Percentiles rank a stretch among this genome's conserved stretches.
These are phyloP conservation scores for Xylariaceae sp. DNA, from an alignment of 2,329 filamentous ascomycete species.

Conservation along the genomic window DNA sequence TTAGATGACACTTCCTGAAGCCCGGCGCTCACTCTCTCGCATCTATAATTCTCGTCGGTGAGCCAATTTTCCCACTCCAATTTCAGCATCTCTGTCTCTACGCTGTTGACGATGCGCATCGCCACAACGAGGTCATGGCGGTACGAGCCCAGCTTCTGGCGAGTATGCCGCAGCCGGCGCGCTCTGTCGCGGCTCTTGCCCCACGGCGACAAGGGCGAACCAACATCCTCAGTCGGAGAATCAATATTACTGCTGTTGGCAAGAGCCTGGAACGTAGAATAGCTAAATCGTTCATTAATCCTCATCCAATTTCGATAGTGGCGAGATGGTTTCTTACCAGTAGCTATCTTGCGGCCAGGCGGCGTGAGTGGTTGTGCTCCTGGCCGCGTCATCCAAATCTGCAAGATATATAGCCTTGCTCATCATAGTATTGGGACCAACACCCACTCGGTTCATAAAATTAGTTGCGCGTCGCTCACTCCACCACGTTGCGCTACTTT, in stretches of 20 bases:
- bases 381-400: constrained; percentile 67
- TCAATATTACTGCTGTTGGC: constrained; percentile 56
- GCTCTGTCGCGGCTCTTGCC: constrained; percentile 52
- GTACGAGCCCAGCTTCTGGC: constrained; percentile 77
- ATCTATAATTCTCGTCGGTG: constrained; percentile 70
- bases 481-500: constrained; percentile 76
- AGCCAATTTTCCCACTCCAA: constrained; percentile 96
- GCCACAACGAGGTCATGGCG: constrained; percentile 88
- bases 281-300: constrained; percentile 39
- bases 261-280: constrained; percentile 58
- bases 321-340: constrained; percentile 39
- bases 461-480: constrained; percentile 71
- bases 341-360: constrained; percentile 46
- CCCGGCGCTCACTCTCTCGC: constrained; percentile 55
- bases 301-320: neutral
- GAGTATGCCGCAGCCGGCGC: constrained; percentile 68
- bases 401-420: constrained; percentile 77
- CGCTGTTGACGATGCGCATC: constrained; percentile 80
- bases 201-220: constrained; percentile 41
- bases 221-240: constrained; percentile 51
- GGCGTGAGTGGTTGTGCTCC: constrained; percentile 34
- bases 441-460: constrained; percentile 78
- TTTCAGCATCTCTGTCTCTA: constrained; percentile 80
- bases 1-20: constrained; percentile 33
- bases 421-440: constrained; percentile 75